Evolutionary conservation across 768 basidiomycete genomes (phyloP).

Genomic region (Tricholoma bakamatsutake): DNA sequence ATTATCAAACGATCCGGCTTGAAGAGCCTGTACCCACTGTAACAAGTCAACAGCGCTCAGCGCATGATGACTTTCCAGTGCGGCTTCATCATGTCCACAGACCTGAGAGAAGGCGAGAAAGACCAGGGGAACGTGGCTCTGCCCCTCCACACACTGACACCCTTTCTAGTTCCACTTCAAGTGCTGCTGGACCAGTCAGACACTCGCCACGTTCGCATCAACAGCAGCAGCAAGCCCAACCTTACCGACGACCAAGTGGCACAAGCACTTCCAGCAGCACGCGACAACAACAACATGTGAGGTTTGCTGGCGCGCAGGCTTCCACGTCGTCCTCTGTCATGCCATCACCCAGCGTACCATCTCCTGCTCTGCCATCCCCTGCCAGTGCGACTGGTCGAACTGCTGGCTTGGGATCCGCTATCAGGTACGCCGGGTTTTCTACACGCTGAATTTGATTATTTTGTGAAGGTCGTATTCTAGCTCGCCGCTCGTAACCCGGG

Average conservation of each 20-base stretch:
- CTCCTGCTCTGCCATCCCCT: constrained; percentile 19
- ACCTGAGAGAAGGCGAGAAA: constrained; percentile 22
- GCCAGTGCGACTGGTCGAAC: constrained; percentile 15
- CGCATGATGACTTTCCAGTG: constrained; percentile 26
- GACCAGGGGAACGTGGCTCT: constrained; percentile 18
- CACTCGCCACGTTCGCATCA: constrained; percentile 9
- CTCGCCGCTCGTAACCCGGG: constrained; percentile 15
- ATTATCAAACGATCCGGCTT: constrained; percentile 23
- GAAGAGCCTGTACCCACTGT: constrained; percentile 26
- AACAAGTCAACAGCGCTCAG: constrained; percentile 22
- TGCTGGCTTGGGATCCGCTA: constrained; percentile 17
- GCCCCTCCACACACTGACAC: constrained; percentile 19
- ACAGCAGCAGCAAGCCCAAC: constrained; percentile 14
- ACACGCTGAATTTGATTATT: constrained; percentile 1
- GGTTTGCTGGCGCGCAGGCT: constrained; percentile 20
- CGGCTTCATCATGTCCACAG: constrained; percentile 23
- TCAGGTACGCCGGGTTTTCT: constrained; percentile 14
- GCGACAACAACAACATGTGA: constrained; percentile 16
- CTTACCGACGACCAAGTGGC: constrained; percentile 6
- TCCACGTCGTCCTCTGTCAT: constrained; percentile 18
- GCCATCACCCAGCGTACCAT: constrained; percentile 19
- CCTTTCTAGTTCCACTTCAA: constrained; percentile 12
- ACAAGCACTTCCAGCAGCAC: constrained; percentile 12
- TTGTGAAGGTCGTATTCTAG: constrained; percentile 6
- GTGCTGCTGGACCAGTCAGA: constrained; percentile 11